These are phyloP conservation scores for Trichoderma breve DNA, from an alignment of 2,329 filamentous ascomycete species.

Conservation along the genomic window DNA sequence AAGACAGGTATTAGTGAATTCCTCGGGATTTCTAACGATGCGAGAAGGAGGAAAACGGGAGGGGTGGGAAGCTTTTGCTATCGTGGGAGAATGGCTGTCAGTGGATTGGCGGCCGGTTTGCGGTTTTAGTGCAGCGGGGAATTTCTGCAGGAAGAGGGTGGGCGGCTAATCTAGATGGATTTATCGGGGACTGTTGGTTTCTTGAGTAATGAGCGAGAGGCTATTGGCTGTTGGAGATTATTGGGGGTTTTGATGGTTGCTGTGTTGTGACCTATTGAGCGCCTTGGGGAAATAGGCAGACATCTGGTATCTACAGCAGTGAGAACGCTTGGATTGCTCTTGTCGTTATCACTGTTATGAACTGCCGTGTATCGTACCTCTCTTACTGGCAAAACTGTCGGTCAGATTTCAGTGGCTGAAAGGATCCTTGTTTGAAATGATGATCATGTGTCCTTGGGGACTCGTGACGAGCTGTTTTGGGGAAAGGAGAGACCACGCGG, in stretches of 20 bases:
- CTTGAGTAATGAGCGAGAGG: neutral
- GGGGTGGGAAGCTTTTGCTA: neutral
- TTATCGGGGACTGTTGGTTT: neutral
- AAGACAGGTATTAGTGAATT: accelerated
- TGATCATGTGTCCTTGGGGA: slow-evolving; percentile 4
- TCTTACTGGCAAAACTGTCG: neutral
- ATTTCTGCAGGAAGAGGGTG: neutral
- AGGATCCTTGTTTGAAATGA: neutral
- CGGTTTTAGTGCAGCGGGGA: neutral
- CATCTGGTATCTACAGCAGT: neutral
- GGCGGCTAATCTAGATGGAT: neutral
- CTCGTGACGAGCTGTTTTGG: slow-evolving; percentile 7
- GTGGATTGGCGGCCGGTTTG: neutral
- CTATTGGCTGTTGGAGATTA: neutral
- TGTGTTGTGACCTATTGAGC: neutral
- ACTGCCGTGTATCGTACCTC: neutral
- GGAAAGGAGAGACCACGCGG: slow-evolving; percentile 1
- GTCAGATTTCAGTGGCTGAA: neutral
- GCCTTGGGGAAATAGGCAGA: neutral
- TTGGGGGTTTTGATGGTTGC: neutral
- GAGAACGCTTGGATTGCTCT: neutral
- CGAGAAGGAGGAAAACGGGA: neutral
- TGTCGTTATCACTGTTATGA: neutral
- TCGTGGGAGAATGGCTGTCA: neutral
- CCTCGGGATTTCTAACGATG: no score